Evolutionary conservation across 345 rosid genomes (phyloP).

Genomic region (Cardamine resedifolia): DNA sequence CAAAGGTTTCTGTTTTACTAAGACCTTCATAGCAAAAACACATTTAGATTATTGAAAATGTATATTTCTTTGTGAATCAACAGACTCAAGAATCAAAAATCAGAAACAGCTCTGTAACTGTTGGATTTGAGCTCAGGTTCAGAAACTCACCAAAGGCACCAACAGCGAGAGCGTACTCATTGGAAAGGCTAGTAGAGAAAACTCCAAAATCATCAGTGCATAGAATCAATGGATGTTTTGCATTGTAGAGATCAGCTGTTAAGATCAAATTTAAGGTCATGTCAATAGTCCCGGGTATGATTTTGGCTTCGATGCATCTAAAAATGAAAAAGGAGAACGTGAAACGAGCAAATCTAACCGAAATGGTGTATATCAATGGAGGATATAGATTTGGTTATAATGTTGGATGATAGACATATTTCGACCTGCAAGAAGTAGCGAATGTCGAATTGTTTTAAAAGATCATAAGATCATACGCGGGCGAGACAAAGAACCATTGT

Average conservation of each 20-base stretch:
- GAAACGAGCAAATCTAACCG: slow-evolving; percentile 45
- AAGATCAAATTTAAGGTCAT: not conserved
- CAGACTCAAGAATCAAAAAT: not conserved
- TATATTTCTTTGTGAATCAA: slow-evolving; percentile 1
- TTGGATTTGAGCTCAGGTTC: slow-evolving; percentile 16
- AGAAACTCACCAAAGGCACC: slow-evolving; percentile 62
- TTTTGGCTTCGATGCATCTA: not conserved
- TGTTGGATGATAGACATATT: slow-evolving; percentile 94
- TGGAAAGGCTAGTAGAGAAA: slow-evolving; percentile 74
- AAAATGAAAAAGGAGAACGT: not conserved
- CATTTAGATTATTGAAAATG: slow-evolving; percentile 3
- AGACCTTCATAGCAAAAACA: slow-evolving; percentile 47
- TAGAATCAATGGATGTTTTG: slow-evolving; percentile 69
- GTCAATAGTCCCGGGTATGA: not conserved
- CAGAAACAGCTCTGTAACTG: not conserved
- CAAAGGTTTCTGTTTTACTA: slow-evolving; percentile 59
- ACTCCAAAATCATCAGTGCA: slow-evolving; percentile 95
- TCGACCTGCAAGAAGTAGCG: slow-evolving; percentile 65
- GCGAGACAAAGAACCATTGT: not conserved
- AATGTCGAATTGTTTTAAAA: not conserved
- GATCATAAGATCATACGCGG: not conserved
- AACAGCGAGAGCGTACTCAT: slow-evolving; percentile 73
- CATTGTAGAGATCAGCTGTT: slow-evolving; percentile 68
- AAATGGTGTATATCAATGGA: slow-evolving; percentile 90
- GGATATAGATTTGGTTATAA: slow-evolving; percentile 71